Base-by-base conservation (phyloP, 768 basidiomycete species). In the Neoboletus subvelutipes region DNA sequence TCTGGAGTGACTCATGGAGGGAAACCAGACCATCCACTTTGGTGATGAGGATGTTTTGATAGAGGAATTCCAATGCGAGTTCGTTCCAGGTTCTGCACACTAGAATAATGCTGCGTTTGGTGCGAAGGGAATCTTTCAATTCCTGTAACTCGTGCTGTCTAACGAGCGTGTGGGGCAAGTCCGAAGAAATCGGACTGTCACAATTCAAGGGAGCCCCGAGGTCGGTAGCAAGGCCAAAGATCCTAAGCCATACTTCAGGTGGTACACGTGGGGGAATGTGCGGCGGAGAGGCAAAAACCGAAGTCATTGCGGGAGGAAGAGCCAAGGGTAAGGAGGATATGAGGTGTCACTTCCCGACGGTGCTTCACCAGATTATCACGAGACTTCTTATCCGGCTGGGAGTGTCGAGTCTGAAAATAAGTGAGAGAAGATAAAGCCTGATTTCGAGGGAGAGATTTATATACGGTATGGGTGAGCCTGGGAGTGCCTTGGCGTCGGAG, bases 211-310 rank as follows among this genome's bases (percentile, higher is more conserved):
- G 48, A 9, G 45, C 43, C 13, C 45, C 60, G 6, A 62, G 22
- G 36, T 59, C 50, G 5, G 68, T 60, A 12, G 66, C 66, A 33
- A 64, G 53, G 34, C 34, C 18, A 47, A 71, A 71, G 31, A 71
- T 61, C 41, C 45, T 62, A 18, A 68, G 59, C 70, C 70, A 71
- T 40, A 71, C 52, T 56, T 70, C 70, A 20, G 70, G 68, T 29
- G 69, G 69, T 13, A 71, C 57, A 12, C 18, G 51, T 10, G 51
- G 47, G n/a, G 51, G n/a, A 1, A 37, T 36, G 15, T 39, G 57
- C 15, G 28, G 13, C 3, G 40, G 29, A 49, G 51, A 37, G 22
- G 43, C 28, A 20, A 33, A 45, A 43, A 41, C 22, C 8, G 50
- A 52, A 13, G 56, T 49, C 63, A 68, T 70, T 22, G 56, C n/a